These are phyloP conservation scores for Cercospora sp. DNA, from an alignment of 2,329 filamentous ascomycete genomes.

Conservation along the genomic window DNA sequence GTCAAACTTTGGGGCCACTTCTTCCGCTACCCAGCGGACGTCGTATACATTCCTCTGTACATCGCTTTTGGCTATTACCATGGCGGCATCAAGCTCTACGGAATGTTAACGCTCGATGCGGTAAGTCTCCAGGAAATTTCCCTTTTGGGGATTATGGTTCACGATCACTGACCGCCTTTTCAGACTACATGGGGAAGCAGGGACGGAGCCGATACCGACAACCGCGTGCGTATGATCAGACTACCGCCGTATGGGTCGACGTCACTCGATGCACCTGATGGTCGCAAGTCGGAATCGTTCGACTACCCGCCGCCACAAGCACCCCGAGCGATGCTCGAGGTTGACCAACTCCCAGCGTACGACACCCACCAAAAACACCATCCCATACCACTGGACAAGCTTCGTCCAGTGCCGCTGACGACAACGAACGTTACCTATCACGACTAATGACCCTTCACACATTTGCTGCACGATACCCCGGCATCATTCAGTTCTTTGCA, in stretches of 20 bases:
- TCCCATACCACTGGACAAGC: constrained; percentile 2
- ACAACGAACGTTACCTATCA: constrained; percentile 22
- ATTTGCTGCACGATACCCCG: constrained; percentile 34
- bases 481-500: constrained; percentile 33
- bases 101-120: constrained; percentile 68
- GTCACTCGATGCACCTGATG: constrained; percentile 25
- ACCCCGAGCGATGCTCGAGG: constrained; percentile 19
- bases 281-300: constrained; percentile 38
- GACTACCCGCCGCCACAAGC: constrained; percentile 24
- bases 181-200: constrained; percentile 96
- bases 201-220: constrained; percentile 84
- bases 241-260: constrained; percentile 39
- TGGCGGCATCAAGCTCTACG: constrained; percentile 87
- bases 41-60: constrained; percentile 78
- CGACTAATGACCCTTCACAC: constrained; percentile 32
- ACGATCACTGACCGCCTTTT: constrained; percentile 30
- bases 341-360: constrained; percentile 38
- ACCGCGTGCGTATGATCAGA: constrained; percentile 65
- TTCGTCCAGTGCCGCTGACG: constrained; percentile 1
- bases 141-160: constrained; percentile 11
- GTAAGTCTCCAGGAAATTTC: constrained; percentile 54
- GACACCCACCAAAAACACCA: constrained; percentile 19
- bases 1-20: constrained; percentile 89
- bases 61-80: constrained; percentile 91
- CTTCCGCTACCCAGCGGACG: constrained; percentile 76